Evolutionary conservation across 257 asterid genomes (phyloP), one percentile per base, ranked within the genome.

Genomic region (Prunella vulgaris): DNA sequence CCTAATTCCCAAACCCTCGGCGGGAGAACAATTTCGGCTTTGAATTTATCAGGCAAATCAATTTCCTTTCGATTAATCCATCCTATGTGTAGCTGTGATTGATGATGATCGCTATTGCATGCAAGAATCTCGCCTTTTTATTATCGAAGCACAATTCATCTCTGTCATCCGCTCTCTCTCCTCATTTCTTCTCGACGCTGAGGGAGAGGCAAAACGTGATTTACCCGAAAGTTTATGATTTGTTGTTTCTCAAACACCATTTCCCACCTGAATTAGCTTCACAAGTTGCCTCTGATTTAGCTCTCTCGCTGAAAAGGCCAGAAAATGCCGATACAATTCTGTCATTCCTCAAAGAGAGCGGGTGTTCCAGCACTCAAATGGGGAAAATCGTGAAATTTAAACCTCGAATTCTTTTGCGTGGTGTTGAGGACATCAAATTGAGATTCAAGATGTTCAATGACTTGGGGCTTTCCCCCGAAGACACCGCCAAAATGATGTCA

Each of bases 381-480:
- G 64, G 28, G 64, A 27, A 2, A 28, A 58, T 58, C 8, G 64
- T 58, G 40, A 58, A 58, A 27, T 27, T 0, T 9, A 40, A 12
- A 37, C 79, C 83, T 51, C 22, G 12, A 0, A 5, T 77, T 49
- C 70, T 82, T 3, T 24, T 49, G 10, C 17, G 64, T 1, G 68
- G 38, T 18, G 33, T 78, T 28, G 79, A 75, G 6, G 75, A 33
- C 54, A 51, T 82, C 54, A 73, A 74, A 69, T 78, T 81, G 44
- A 85, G 80, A 76, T 67, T 85, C 53, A 68, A 76, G 72, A 54
- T 60, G 65, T 81, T 83, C 17, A 77, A 72, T 10, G 84, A 85
- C 4, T 59, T 77, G 17, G 85, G 86, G 13, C 52, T 83, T 69
- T 66, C 82, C 10, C 2, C 46, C 1, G 0, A 40, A 1, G 84